phyloP scores from a whole-genome alignment of 306 rosid genomes.

The Prinsepia uniflora region DNA sequence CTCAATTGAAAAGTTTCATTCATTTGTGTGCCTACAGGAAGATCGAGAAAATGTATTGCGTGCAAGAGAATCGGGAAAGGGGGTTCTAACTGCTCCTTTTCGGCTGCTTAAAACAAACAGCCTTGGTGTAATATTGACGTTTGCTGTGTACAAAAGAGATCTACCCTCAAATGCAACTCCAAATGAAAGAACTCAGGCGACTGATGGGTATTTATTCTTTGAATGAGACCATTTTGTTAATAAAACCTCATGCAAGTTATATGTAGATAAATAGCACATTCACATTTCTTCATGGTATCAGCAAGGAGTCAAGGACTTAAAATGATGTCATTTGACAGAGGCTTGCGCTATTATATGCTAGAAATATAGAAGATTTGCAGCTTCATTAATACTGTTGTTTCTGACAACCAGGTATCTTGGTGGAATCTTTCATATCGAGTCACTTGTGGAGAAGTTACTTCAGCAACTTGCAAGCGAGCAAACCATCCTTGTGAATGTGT shows the following conservation, averaged over 20 bases:
- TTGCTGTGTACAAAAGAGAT: conserved; percentile 88
- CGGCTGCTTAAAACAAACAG: conserved; percentile 78
- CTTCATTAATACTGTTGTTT: conserved; percentile 3
- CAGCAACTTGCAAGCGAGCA: conserved; percentile 99
- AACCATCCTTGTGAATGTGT: conserved; percentile 81
- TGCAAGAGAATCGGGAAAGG: conserved; percentile 93
- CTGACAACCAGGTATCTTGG: conserved; percentile 82
- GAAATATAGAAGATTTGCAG: not conserved
- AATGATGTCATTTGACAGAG: not conserved
- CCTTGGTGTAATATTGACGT: conserved; percentile 91
- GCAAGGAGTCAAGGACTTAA: not conserved
- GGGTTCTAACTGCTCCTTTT: conserved; percentile 92
- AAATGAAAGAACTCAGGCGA: conserved; percentile 79
- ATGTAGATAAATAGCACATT: not conserved
- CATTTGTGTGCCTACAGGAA: conserved; percentile 58
- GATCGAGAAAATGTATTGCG: conserved; percentile 79
- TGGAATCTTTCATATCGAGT: conserved; percentile 88
- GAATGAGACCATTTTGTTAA: not conserved
- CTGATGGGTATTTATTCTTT: conserved; percentile 71
- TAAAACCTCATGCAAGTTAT: not conserved
- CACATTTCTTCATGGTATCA: not conserved
- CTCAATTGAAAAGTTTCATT: not conserved
- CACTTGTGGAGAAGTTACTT: conserved; percentile 91
- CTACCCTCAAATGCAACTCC: conserved; percentile 89
- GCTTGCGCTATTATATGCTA: not conserved